Conservation (phyloP, 768 basidiomycete species). For the Lactarius hatsudake region DNA sequence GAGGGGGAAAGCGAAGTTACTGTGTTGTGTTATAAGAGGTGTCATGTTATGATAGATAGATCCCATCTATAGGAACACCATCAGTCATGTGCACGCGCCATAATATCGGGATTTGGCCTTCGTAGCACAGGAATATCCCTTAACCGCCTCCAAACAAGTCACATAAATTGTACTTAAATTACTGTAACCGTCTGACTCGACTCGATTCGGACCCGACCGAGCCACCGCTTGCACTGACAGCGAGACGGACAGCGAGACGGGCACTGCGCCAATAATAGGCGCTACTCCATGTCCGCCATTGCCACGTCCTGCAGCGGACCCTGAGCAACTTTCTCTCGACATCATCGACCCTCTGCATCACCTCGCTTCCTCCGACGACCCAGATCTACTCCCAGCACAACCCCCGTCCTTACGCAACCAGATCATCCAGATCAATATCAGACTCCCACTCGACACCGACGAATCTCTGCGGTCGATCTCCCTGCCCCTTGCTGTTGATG, state of each 20-base stretch:
- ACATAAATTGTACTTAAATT: not conserved
- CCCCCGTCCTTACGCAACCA: constrained; percentile 49
- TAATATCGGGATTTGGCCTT: not conserved
- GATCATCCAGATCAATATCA: constrained; percentile 44
- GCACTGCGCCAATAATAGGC: too few species aligned
- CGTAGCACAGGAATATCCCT: not conserved
- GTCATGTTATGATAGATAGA: not conserved
- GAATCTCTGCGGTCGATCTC: constrained; percentile 31
- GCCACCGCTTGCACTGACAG: not conserved
- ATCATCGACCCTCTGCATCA: constrained; percentile 59
- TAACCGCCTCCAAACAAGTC: not conserved
- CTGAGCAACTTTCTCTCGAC: constrained; percentile 41
- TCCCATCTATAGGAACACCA: constrained; percentile 2
- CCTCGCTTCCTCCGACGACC: constrained; percentile 41
- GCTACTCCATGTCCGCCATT: not conserved
- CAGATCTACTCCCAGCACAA: constrained; percentile 51
- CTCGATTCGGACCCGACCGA: not conserved
- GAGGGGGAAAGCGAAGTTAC: not conserved
- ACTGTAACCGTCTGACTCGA: not conserved
- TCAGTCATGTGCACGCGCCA: constrained; percentile 8
- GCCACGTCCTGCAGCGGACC: not conserved
- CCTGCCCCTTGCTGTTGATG: constrained; percentile 64
- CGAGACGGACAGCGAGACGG: too few species aligned
- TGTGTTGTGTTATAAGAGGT: not conserved
- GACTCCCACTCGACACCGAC: constrained; percentile 21